phyloP scores from a whole-genome alignment of 2,329 filamentous ascomycete species.

The Rhytidhysteron rufulum region DNA sequence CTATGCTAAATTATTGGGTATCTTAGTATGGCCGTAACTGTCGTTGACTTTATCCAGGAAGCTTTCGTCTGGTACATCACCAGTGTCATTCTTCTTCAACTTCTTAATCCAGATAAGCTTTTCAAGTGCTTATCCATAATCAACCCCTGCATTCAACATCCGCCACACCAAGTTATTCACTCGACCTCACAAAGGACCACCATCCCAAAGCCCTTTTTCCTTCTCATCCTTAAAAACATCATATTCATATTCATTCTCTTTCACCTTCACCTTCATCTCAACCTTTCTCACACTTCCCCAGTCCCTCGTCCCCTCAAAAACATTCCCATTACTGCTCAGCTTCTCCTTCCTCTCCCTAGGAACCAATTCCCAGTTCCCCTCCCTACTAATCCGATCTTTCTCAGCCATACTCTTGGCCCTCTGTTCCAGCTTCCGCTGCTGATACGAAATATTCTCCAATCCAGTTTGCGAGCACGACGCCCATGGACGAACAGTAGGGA shows the following conservation, averaged over 20 bases:
- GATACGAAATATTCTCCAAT: constrained; percentile 1
- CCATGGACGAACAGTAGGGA: no score
- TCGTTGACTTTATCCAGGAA: no score
- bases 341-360: neutral
- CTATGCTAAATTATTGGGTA: no score
- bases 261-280: neutral
- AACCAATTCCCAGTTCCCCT: neutral
- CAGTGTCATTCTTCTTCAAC: no score
- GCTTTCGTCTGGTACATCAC: no score
- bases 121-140: neutral
- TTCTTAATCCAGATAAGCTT: neutral
- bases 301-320: neutral
- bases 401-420: neutral
- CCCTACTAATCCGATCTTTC: neutral
- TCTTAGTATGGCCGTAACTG: no score
- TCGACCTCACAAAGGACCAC: neutral
- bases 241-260: neutral
- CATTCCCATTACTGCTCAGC: neutral
- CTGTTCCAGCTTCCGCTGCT: neutral
- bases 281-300: neutral
- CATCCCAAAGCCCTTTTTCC: neutral
- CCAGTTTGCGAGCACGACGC: no score
- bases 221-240: constrained; percentile 1
- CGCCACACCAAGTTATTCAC: no score
- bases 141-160: neutral